Base-by-base conservation (phyloP, 306 rosid genomes). In the Cotoneaster glaucophyllus region DNA sequence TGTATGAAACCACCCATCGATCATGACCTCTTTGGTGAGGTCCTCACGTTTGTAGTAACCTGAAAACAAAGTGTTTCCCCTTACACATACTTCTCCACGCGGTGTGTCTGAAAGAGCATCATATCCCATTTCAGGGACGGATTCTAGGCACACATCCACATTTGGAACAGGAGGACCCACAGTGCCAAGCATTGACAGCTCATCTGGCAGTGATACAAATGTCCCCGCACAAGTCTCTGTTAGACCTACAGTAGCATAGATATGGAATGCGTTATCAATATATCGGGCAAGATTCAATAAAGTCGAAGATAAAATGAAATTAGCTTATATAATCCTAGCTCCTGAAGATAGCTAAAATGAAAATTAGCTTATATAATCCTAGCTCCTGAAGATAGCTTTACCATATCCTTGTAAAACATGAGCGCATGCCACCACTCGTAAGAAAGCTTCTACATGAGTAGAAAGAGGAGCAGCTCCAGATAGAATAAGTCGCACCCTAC, bases 111-210 rank as follows among this genome's bases (percentile, higher is more conserved):
- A 80, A 74, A 86, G 84, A 61, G 99, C 92, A 79, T 92, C 90
- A 4, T 95, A 95, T 71, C 98, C 99, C 99, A 95, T 89, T 68
- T 95, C 97, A 25, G 98, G 99, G 71, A 95, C 97, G 48, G 99
- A 95, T 85, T 95, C 97, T 50, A 95, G 90, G 71, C 98, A 84
- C 11, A 84, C 92, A 44, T 95, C 97, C 70, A 95, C 96, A 77
- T 95, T 92, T 44, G 99, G 99, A 44, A 95, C 92, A 8, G 99
- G 99, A 78, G 99, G 99, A 45, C 99, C 99, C 72, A 95, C 99
- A 0, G 99, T 90, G 64, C 97, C 97, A 67, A 95, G 89, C 99
- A 95, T 95, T 37, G 63, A 63, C 48, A 84, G 32, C 81, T 92
- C 97, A 84, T 95, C 75, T 77, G 99, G 99, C 34, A 92, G 77